Evolutionary conservation across 2,329 filamentous ascomycete species (phyloP).

Genomic region (Colletotrichum navitas): DNA sequence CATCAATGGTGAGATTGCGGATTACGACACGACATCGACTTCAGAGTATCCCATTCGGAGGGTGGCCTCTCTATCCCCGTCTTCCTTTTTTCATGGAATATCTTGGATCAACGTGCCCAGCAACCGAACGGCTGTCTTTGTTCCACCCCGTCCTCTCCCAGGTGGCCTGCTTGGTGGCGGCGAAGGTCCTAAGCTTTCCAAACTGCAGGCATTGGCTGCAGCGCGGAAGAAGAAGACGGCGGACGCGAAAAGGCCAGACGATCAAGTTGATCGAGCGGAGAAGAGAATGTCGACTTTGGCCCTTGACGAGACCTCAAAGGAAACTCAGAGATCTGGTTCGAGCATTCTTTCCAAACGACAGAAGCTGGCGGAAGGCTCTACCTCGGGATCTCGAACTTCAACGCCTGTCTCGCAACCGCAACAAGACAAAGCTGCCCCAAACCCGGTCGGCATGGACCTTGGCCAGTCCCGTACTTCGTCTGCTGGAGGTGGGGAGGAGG

Average conservation of each 20-base stretch:
- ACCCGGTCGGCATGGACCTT: constrained; percentile 31
- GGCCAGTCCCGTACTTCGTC: constrained; percentile 1
- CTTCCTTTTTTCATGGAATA: constrained; percentile 82
- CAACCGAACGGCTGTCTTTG: constrained; percentile 74
- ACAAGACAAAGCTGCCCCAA: background rate
- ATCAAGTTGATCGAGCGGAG: constrained; percentile 48
- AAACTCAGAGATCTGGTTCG: constrained; percentile 39
- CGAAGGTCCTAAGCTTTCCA: constrained; percentile 80
- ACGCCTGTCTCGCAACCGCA: background rate
- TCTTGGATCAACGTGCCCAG: constrained; percentile 84
- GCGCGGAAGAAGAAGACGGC: constrained; percentile 86
- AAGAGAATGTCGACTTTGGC: constrained; percentile 47
- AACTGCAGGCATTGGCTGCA: constrained; percentile 89
- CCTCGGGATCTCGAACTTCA: constrained; percentile 11
- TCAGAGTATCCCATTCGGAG: constrained; percentile 42
- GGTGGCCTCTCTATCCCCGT: constrained; percentile 49
- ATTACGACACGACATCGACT: constrained; percentile 8
- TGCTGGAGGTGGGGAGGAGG: background rate
- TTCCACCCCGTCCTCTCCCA: constrained; percentile 64
- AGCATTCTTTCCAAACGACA: constrained; percentile 44
- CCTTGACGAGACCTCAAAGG: constrained; percentile 43
- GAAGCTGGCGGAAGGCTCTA: constrained; percentile 44
- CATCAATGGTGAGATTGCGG: constrained; percentile 9
- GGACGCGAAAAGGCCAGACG: constrained; percentile 61
- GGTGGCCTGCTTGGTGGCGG: constrained; percentile 85